Evolutionary conservation across 305 asterid genomes (phyloP).

Genomic region (Fraxinus floribunda): DNA sequence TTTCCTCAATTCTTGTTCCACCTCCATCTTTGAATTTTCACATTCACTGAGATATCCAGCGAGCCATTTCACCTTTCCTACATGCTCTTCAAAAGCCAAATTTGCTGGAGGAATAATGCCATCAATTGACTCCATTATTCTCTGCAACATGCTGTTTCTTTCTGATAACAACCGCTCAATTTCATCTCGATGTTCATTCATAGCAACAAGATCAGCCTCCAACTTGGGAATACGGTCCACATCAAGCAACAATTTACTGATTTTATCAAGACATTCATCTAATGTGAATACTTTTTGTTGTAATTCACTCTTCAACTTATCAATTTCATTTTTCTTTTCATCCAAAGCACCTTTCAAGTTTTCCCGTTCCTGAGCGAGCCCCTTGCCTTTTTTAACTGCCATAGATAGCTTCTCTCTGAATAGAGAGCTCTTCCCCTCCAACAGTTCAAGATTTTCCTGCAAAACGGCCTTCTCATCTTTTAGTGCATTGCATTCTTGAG

Average conservation of each 20-base stretch:
- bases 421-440: constrained; percentile 74
- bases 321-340: constrained; percentile 68
- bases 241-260: constrained; percentile 54
- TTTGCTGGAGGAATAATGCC: constrained; percentile 52
- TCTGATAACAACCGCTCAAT: constrained; percentile 62
- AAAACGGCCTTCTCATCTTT: constrained; percentile 56
- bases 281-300: constrained; percentile 43
- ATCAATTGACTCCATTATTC: constrained; percentile 65
- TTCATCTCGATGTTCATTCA: constrained; percentile 57
- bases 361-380: constrained; percentile 89
- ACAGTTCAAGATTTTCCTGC: constrained; percentile 62
- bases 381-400: constrained; percentile 98
- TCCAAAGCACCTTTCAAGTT: constrained; percentile 61
- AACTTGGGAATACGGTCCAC: constrained; percentile 52
- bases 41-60: constrained; percentile 48
- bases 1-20: constrained; percentile 61
- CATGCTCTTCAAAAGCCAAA: constrained; percentile 55
- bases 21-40: constrained; percentile 48
- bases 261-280: constrained; percentile 57
- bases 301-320: constrained; percentile 61
- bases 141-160: constrained; percentile 65
- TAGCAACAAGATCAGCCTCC: constrained; percentile 53
- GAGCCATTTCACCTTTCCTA: constrained; percentile 73
- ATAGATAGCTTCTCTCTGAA: constrained; percentile 81
- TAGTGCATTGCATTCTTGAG: constrained; percentile 49